Evolutionary conservation across 768 basidiomycete species (phyloP).

Genomic region (Leccinum sublutescens): DNA sequence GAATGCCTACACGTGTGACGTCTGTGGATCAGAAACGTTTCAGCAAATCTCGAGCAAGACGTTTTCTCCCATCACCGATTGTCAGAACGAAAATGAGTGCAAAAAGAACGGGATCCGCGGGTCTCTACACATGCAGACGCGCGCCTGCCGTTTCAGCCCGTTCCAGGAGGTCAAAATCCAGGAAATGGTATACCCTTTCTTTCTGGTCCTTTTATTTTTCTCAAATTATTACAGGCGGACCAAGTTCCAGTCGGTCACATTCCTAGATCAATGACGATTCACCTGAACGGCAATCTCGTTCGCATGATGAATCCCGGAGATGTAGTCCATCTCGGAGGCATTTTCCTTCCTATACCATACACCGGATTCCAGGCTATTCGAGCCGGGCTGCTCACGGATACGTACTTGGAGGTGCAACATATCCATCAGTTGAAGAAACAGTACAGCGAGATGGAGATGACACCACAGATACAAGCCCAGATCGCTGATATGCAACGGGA

Average conservation of each 20-base stretch:
- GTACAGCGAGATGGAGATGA: conserved; percentile 92
- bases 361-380: conserved; percentile 97
- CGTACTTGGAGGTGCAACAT: conserved; percentile 90
- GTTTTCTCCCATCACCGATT: conserved; percentile 86
- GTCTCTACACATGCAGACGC: conserved; percentile 95
- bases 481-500: conserved; percentile 71
- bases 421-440: conserved; percentile 96
- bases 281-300: conserved; percentile 86
- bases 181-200: conserved; percentile 72
- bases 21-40: conserved; percentile 98
- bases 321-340: conserved; percentile 91
- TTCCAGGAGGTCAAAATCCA: conserved; percentile 99
- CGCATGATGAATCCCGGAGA: conserved; percentile 94
- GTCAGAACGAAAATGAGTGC: conserved; percentile 84
- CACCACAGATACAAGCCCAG: conserved; percentile 72
- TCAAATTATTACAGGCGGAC: conserved; percentile 62
- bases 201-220: neutral
- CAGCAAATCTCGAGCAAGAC: conserved; percentile 93
- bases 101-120: conserved; percentile 84
- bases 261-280: conserved; percentile 97
- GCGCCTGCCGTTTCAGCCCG: conserved; percentile 94
- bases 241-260: conserved; percentile 99
- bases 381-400: conserved; percentile 95
- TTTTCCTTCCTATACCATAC: conserved; percentile 97
- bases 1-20: conserved; percentile 97